Evolutionary conservation across 1,284 basidiomycete genomes (phyloP).

Genomic region (Apiotrichum gamsii): DNA sequence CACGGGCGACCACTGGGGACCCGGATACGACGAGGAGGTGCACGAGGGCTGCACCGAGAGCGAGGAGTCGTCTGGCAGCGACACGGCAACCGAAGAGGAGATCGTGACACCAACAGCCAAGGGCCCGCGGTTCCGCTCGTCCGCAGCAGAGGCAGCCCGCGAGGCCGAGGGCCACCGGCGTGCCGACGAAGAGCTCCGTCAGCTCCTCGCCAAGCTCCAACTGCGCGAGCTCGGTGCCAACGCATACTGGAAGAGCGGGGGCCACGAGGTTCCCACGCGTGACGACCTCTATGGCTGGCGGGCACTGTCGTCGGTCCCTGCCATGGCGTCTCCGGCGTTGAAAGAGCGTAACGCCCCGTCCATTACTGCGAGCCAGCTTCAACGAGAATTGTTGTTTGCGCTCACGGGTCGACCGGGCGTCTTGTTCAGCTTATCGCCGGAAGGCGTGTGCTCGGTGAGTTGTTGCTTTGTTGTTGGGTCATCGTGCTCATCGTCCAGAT

Average conservation of each 20-base stretch:
- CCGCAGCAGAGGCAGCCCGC: background rate
- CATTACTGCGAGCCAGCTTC: constrained; percentile 27
- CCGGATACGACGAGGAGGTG: constrained; percentile 35
- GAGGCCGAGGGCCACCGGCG: constrained; percentile 12
- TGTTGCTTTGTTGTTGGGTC: too few species aligned
- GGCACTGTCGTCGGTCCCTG: constrained; percentile 22
- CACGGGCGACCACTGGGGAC: constrained; percentile 26
- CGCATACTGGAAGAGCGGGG: constrained; percentile 31
- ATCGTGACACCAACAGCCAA: constrained; percentile 12
- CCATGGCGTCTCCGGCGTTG: constrained; percentile 6
- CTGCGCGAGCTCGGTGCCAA: constrained; percentile 14
- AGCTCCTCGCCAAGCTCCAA: constrained; percentile 14
- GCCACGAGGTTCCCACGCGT: constrained; percentile 2
- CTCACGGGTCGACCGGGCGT: constrained; percentile 34
- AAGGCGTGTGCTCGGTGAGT: constrained; percentile 26
- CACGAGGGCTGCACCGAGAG: constrained; percentile 36
- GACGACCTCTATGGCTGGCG: constrained; percentile 30
- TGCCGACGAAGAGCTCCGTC: constrained; percentile 12
- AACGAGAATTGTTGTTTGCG: constrained; percentile 38
- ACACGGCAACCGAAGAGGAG: constrained; percentile 17
- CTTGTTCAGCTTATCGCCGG: constrained; percentile 20
- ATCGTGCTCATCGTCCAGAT: too few species aligned
- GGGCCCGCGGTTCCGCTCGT: background rate
- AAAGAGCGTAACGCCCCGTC: constrained; percentile 7
- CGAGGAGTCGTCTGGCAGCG: constrained; percentile 9